These are phyloP conservation scores for Lentinula sp. DNA, from an alignment of 768 basidiomycete species.

Conservation along the genomic window DNA sequence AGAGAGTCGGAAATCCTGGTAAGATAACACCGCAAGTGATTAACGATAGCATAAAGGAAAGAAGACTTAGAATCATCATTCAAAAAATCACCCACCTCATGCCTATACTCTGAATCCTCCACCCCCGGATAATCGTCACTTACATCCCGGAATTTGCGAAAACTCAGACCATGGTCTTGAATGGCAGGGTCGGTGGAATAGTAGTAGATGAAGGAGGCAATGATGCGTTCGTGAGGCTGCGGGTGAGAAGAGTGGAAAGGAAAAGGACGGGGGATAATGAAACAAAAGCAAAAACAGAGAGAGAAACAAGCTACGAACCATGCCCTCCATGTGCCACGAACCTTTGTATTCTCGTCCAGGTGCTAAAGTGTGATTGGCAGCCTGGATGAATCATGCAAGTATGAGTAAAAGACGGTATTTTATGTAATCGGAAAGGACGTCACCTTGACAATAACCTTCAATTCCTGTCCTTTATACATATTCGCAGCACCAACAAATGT, in stretches of 20 bases:
- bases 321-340: slow-evolving; percentile 15
- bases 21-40: background rate
- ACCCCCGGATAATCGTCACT: slow-evolving; percentile 51
- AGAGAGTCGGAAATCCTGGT: background rate
- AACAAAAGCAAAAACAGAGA: background rate
- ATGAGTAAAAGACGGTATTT: no score
- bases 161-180: slow-evolving; percentile 9
- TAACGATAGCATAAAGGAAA: background rate
- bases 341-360: slow-evolving; percentile 13
- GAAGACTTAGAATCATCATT: no score
- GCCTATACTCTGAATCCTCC: slow-evolving; percentile 42
- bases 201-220: slow-evolving; percentile 13
- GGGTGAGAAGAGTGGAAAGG: no score
- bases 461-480: background rate
- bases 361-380: slow-evolving; percentile 12
- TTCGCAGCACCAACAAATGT: background rate
- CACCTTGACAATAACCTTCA: slow-evolving; percentile 6
- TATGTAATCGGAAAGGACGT: no score
- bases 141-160: slow-evolving; percentile 20
- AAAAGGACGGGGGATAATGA: no score
- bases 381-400: slow-evolving; percentile 1
- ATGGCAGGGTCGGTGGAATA: slow-evolving; percentile 11
- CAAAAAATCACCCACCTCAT: background rate
- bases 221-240: slow-evolving; percentile 14
- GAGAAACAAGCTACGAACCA: slow-evolving; percentile 4